Base-by-base conservation (phyloP, 768 basidiomycete genomes). In the Mycena belliarum region DNA sequence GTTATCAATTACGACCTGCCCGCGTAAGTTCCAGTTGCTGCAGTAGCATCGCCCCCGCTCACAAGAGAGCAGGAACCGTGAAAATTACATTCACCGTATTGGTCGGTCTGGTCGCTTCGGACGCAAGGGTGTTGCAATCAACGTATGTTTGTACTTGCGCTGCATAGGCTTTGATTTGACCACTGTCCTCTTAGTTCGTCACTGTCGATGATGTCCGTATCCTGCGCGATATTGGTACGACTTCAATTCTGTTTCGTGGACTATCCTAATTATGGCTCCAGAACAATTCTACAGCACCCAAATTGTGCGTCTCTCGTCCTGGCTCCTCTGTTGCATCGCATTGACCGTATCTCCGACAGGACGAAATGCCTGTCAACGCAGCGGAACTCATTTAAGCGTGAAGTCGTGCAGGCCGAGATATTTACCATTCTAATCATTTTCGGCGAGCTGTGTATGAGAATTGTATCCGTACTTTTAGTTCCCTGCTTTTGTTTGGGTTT, bases 61-160 rank as follows among this genome's bases (percentile, higher is more conserved):
- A 51, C 46, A 52, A 29, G 14, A 54, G 53, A 66, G 49, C 62
- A 94, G 89, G 64, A 94, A 94, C 72, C 92, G 92, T 82, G 96
- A 98, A 84, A 98, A 99, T 75, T 99, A 99, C 79, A 98, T 99
- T 65, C 97, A 99, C 79, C 92, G 97, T 70, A 98, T 98, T 71
- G 97, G 97, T 74, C 94, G 97, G 61, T 97, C 95, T 57, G 97
- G 97, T 70, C 94, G 97, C 57, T 98, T 98, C 78, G 97, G 97
- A 66, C 83, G 97, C 66, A 99, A 99, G 78, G 97, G 96, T 82
- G 97, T 98, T 59, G 97, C 97, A 42, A 98, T 99, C 77, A 99
- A 98, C 76, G 95, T 97, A 69, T 41, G 88, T 76, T 29, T 25
- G 32, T 29, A 41, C 40, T 16, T 29, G 37, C 42, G 52, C 59